A percentile compares a stretch with the other conserved stretches of the same genome.
phyloP scores from a whole-genome alignment of 345 rosid genomes.

The Salix viminalis region DNA sequence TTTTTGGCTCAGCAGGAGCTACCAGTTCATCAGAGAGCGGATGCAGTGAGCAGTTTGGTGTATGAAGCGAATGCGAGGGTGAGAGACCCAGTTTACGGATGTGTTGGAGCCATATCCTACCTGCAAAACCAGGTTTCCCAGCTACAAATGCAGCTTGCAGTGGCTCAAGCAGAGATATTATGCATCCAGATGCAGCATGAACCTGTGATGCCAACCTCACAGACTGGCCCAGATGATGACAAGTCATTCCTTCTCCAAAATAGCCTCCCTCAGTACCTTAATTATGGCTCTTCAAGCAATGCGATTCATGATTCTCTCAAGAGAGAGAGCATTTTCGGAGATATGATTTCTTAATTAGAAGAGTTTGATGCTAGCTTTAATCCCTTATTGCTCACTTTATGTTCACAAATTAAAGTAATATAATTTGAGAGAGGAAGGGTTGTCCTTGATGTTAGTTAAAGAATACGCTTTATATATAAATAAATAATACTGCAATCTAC shows the following conservation, averaged over 20 bases:
- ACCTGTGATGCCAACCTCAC: conserved; percentile 15
- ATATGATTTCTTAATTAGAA: conserved; percentile 41
- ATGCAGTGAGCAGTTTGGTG: conserved; percentile 35
- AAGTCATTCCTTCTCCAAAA: conserved; percentile 17
- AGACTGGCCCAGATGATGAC: background rate
- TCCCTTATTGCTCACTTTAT: background rate
- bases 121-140: conserved; percentile 29
- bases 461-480: background rate
- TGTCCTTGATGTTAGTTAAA: background rate
- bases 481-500: background rate
- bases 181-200: conserved; percentile 30
- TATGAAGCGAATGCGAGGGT: conserved; percentile 31
- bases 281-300: conserved; percentile 22
- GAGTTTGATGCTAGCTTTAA: background rate
- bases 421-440: background rate
- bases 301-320: conserved; percentile 27
- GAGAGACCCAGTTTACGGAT: conserved; percentile 33
- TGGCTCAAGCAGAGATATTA: conserved; percentile 27
- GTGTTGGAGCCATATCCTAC: conserved; percentile 31
- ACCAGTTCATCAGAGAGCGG: conserved; percentile 26
- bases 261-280: conserved; percentile 18
- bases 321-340: conserved; percentile 40
- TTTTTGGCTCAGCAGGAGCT: conserved; percentile 21
- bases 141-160: conserved; percentile 32
- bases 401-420: too few relatives aligned